Percentiles rank a stretch among this genome's conserved stretches.
These are phyloP conservation scores for Chlorociboria aeruginascens DNA, from an alignment of 495 filamentous ascomycete genomes.

Conservation along the genomic window DNA sequence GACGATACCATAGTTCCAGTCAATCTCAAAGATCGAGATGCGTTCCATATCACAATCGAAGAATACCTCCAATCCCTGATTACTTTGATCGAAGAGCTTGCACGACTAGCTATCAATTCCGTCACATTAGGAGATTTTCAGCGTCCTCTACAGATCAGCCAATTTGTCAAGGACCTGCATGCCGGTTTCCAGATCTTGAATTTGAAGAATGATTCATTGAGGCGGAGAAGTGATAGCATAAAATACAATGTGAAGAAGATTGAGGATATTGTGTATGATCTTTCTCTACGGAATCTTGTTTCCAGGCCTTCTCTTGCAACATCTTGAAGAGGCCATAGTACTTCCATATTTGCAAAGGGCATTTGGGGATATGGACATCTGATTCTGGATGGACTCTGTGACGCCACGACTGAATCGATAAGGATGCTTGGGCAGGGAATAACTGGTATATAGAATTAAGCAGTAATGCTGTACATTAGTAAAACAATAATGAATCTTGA, in stretches of 20 bases:
- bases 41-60: conserved; percentile 92
- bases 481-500: no score
- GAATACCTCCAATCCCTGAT: conserved; percentile 88
- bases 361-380: not conserved
- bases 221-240: conserved; percentile 80
- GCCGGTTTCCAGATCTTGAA: conserved; percentile 95
- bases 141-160: conserved; percentile 71
- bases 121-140: conserved; percentile 85
- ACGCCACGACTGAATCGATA: not conserved
- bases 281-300: conserved; percentile 74
- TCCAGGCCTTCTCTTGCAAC: conserved; percentile 25
- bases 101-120: conserved; percentile 77
- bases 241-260: conserved; percentile 98
- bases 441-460: no score
- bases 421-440: not conserved
- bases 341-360: not conserved
- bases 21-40: conserved; percentile 80
- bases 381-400: not conserved
- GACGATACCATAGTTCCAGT: conserved; percentile 58
- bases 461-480: no score
- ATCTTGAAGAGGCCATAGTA: not conserved
- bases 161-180: conserved; percentile 90
- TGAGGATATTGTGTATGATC: conserved; percentile 94
- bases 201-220: conserved; percentile 85
- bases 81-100: conserved; percentile 78